Conservation (phyloP, 768 basidiomycete species). For the Psilocybe tampanensis region DNA sequence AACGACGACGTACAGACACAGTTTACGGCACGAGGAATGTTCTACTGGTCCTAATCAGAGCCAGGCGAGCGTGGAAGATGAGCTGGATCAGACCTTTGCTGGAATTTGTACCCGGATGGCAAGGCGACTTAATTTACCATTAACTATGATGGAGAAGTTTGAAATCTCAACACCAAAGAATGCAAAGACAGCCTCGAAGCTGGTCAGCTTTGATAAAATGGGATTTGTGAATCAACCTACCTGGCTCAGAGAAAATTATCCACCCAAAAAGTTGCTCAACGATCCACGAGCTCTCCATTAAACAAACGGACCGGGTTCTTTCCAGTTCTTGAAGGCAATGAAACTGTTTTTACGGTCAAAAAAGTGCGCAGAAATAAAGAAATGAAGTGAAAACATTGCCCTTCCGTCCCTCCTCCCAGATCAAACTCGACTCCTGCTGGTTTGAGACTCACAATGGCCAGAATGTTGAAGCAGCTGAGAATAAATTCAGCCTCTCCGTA, state of each 20-base stretch:
- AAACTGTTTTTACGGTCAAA: constrained; percentile 22
- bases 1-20: constrained; percentile 17
- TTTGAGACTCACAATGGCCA: constrained; percentile 40
- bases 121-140: neutral
- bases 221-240: neutral
- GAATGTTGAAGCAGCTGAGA: constrained; percentile 48
- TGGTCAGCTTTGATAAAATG: neutral
- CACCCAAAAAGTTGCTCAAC: constrained; percentile 16
- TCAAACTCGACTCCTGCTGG: constrained; percentile 53
- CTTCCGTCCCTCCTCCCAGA: constrained; percentile 48
- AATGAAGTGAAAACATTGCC: constrained; percentile 6
- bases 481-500: constrained; percentile 50
- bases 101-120: constrained; percentile 16
- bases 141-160: neutral
- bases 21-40: constrained; percentile 20
- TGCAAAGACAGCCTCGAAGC: constrained; percentile 17
- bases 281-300: constrained; percentile 19
- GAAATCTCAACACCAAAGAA: constrained; percentile 22
- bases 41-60: constrained; percentile 4
- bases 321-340: constrained; percentile 45
- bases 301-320: constrained; percentile 21
- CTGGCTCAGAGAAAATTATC: constrained; percentile 18
- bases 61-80: neutral
- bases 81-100: constrained; percentile 4
- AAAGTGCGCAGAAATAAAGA: neutral